phyloP scores from a whole-genome alignment of 2,329 filamentous ascomycete species.

The Xylariaceae sp. region DNA sequence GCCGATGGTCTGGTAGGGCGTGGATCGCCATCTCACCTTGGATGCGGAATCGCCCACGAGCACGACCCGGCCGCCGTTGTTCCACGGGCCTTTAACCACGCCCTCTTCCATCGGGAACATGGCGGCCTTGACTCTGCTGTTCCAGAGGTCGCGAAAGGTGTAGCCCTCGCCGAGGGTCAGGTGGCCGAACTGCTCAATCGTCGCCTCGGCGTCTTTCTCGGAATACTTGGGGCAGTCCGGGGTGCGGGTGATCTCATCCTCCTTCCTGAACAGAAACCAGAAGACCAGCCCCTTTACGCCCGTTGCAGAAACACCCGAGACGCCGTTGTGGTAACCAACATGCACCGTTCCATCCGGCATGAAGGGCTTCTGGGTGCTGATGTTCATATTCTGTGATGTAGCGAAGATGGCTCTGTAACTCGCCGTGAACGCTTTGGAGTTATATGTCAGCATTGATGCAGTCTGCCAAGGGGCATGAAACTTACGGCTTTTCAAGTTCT shows the following conservation, averaged over 20 bases:
- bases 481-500: slow-evolving; percentile 10
- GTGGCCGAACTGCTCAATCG: slow-evolving; percentile 11
- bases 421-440: slow-evolving; percentile 9
- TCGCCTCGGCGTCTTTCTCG: slow-evolving; percentile 9
- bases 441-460: not conserved
- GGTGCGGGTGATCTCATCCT: slow-evolving; percentile 2
- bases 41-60: slow-evolving; percentile 18
- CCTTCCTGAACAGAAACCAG: slow-evolving; percentile 19
- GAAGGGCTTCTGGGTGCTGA: not conserved
- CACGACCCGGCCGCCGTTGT: slow-evolving; percentile 20
- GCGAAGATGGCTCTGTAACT: slow-evolving; percentile 19
- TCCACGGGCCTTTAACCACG: slow-evolving; percentile 19
- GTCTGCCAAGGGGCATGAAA: not conserved
- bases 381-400: slow-evolving; percentile 12
- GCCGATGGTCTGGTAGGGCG: not conserved
- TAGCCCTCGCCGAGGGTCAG: slow-evolving; percentile 9
- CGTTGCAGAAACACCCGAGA: slow-evolving; percentile 15
- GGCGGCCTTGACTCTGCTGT: slow-evolving; percentile 11
- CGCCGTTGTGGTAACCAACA: slow-evolving; percentile 13
- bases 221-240: slow-evolving; percentile 15
- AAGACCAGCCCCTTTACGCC: slow-evolving; percentile 3
- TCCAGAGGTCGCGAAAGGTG: slow-evolving; percentile 21
- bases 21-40: slow-evolving; percentile 12
- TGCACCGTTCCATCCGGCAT: slow-evolving; percentile 13
- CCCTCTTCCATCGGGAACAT: slow-evolving; percentile 25